Percentiles rank a stretch among this genome's conserved stretches.
Conservation (phyloP, 2,329 filamentous ascomycete genomes). For the Trichoderma sp. region DNA sequence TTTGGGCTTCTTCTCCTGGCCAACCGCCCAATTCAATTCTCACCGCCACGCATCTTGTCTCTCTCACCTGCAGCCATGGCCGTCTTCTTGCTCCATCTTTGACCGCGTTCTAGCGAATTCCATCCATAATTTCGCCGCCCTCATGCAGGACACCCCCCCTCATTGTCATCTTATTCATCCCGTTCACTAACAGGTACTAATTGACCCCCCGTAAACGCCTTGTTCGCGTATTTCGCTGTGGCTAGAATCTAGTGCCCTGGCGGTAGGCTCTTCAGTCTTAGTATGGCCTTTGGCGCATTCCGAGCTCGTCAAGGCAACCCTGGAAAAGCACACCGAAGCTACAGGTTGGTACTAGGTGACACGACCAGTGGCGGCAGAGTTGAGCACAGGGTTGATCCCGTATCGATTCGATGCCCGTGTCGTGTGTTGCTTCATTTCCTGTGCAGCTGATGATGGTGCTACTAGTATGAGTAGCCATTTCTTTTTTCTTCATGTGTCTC, state of each 20-base stretch:
- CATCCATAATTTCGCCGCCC: slow-evolving; percentile 10
- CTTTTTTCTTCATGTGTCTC: neutral
- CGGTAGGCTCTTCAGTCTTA: neutral
- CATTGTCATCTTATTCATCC: slow-evolving; percentile 15
- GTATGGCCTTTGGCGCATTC: neutral
- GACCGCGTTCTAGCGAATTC: slow-evolving; percentile 6
- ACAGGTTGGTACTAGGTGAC: too few species aligned
- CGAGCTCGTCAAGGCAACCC: too few species aligned
- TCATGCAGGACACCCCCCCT: slow-evolving; percentile 15
- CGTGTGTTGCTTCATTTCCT: neutral
- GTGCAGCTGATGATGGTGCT: neutral
- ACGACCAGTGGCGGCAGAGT: neutral
- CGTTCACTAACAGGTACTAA: neutral
- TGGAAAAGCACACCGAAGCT: too few species aligned
- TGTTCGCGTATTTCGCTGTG: neutral
- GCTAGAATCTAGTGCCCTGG: neutral
- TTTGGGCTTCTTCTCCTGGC: neutral
- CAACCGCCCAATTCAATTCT: neutral
- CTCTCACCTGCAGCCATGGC: slow-evolving; percentile 4
- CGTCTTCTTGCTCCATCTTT: neutral
- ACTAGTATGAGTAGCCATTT: neutral
- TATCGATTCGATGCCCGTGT: neutral
- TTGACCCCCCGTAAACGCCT: neutral
- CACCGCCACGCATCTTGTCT: slow-evolving; percentile 3
- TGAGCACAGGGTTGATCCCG: slow-evolving; percentile 4